Conservation (phyloP, 1,284 basidiomycete genomes). For the Ustilago vetiveriae region DNA sequence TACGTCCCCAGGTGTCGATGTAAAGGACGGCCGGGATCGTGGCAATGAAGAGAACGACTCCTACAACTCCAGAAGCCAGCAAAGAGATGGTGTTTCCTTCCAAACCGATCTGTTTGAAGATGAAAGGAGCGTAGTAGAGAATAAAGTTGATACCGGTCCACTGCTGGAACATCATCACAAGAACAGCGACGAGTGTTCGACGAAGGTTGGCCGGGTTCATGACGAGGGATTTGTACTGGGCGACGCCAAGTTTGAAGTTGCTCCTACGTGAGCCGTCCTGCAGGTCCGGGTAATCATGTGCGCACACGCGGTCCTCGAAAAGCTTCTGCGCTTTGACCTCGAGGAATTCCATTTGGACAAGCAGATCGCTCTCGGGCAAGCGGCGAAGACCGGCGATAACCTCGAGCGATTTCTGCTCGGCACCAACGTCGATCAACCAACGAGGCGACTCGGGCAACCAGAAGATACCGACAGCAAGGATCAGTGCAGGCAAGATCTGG, state of each 20-base stretch:
- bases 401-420: constrained; percentile 77
- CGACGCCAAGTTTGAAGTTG: constrained; percentile 74
- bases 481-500: constrained; percentile 78
- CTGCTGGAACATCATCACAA: constrained; percentile 80
- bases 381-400: constrained; percentile 75
- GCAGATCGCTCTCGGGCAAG: constrained; percentile 73
- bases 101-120: constrained; percentile 76
- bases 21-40: constrained; percentile 78
- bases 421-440: constrained; percentile 77
- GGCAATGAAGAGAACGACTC: constrained; percentile 79
- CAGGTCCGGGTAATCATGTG: constrained; percentile 70
- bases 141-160: constrained; percentile 25
- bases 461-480: constrained; percentile 72
- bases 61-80: constrained; percentile 78
- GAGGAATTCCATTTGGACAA: constrained; percentile 82
- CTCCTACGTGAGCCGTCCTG: constrained; percentile 74
- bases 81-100: constrained; percentile 74
- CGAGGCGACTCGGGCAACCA: constrained; percentile 80
- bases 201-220: constrained; percentile 73
- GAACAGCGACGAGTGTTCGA: constrained; percentile 73
- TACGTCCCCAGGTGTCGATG: constrained; percentile 76
- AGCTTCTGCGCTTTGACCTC: constrained; percentile 78
- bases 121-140: constrained; percentile 78
- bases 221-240: constrained; percentile 64
- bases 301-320: constrained; percentile 45